A percentile compares a stretch with the other conserved stretches of the same genome.
phyloP scores from a whole-genome alignment of 2,329 filamentous ascomycete genomes.

The Ascochyta rabiei region DNA sequence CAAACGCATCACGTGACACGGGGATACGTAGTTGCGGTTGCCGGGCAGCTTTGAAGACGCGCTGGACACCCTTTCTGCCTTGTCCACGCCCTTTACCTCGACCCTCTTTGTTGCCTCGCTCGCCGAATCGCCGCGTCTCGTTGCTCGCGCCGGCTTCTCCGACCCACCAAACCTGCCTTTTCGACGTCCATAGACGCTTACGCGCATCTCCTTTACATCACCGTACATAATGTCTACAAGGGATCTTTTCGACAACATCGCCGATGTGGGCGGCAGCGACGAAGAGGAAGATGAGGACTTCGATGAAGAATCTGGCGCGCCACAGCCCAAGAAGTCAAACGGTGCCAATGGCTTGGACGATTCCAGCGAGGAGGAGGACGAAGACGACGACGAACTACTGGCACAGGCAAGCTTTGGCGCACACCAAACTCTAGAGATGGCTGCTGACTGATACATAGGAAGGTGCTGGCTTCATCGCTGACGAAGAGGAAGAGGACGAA shows the following conservation, averaged over 20 bases:
- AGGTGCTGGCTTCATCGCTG: slow-evolving; percentile 93
- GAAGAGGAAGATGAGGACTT: slow-evolving; percentile 49
- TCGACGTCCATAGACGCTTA: slow-evolving; percentile 18
- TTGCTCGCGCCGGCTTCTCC: slow-evolving; percentile 12
- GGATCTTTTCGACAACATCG: slow-evolving; percentile 82
- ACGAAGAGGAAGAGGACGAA: slow-evolving; percentile 80
- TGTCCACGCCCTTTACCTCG: slow-evolving; percentile 25
- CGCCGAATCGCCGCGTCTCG: slow-evolving; percentile 24
- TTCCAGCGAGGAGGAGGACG: slow-evolving; percentile 50
- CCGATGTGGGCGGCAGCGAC: slow-evolving; percentile 82
- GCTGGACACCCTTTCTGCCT: slow-evolving; percentile 25
- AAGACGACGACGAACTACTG: slow-evolving; percentile 47
- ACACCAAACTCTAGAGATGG: not conserved
- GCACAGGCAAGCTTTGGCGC: slow-evolving; percentile 38
- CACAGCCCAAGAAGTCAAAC: slow-evolving; percentile 33
- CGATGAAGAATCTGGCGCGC: slow-evolving; percentile 37
- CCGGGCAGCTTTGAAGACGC: slow-evolving; percentile 30
- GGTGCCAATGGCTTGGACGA: slow-evolving; percentile 43
- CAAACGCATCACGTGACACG: not conserved
- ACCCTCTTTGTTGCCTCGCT: slow-evolving; percentile 15
- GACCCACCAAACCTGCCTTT: slow-evolving; percentile 19
- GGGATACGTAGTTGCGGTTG: slow-evolving; percentile 21
- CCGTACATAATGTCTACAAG: slow-evolving; percentile 45
- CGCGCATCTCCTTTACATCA: slow-evolving; percentile 38
- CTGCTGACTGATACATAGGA: slow-evolving; percentile 61